phyloP scores from a whole-genome alignment of 805 yeast species.

The Metahyphopichia silvanorum region DNA sequence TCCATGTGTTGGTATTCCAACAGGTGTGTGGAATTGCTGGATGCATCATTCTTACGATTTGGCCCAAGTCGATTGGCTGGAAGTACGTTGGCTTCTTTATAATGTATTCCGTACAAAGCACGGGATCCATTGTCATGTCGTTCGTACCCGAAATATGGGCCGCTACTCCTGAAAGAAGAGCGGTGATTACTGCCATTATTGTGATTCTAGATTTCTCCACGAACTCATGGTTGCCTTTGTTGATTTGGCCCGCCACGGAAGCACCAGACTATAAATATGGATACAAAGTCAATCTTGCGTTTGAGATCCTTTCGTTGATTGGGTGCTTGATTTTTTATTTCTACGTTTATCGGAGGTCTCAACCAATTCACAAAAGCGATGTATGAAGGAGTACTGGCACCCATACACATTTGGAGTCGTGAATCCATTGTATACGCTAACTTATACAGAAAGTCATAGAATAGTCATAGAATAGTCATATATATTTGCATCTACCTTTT shows the following conservation, averaged over 20 bases:
- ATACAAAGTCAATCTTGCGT: slow-evolving; percentile 2
- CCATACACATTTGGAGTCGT: no score
- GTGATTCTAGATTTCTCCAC: slow-evolving; percentile 2
- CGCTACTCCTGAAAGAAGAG: slow-evolving; percentile 2
- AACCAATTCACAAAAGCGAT: no score
- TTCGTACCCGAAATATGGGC: slow-evolving; percentile 3
- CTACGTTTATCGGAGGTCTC: not conserved
- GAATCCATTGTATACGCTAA: no score
- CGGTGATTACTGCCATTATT: slow-evolving; percentile 4
- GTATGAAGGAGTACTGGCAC: no score
- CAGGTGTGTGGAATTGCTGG: slow-evolving; percentile 1
- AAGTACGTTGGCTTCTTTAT: slow-evolving; percentile 1
- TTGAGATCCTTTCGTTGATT: not conserved
- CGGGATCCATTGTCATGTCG: slow-evolving; percentile 1
- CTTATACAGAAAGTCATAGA: no score
- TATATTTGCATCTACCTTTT: no score
- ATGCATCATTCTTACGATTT: not conserved
- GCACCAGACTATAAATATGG: slow-evolving; percentile 4
- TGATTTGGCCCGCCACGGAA: slow-evolving; percentile 4
- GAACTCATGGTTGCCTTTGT: slow-evolving; percentile 3
- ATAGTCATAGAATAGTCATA: no score
- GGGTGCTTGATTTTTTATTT: slow-evolving; percentile 1
- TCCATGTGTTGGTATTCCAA: slow-evolving; percentile 1
- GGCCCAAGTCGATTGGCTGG: slow-evolving; percentile 1
- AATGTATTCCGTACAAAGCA: not conserved